These are phyloP conservation scores for Stemphylium lycopersici DNA, from an alignment of 2,329 filamentous ascomycete genomes.

Conservation along the genomic window DNA sequence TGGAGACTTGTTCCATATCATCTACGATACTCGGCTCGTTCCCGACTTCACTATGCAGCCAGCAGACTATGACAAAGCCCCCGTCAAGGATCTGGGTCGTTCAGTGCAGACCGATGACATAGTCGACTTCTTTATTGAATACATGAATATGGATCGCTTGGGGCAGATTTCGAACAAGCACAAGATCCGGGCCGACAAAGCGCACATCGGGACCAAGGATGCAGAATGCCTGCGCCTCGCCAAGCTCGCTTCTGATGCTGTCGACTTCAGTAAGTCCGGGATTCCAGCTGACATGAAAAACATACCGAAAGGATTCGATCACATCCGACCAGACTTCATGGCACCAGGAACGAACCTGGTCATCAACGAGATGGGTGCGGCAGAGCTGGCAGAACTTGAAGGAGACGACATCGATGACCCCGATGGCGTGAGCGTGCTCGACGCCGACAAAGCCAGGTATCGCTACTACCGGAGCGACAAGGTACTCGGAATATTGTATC, in stretches of 20 bases:
- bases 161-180: slow-evolving; percentile 52
- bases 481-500: slow-evolving; percentile 72
- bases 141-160: slow-evolving; percentile 52
- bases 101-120: slow-evolving; percentile 70
- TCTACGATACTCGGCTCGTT: slow-evolving; percentile 68
- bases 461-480: slow-evolving; percentile 72
- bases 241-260: slow-evolving; percentile 44
- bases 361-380: slow-evolving; percentile 42
- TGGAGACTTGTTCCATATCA: slow-evolving; percentile 80
- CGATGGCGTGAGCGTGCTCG: slow-evolving; percentile 46
- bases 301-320: slow-evolving; percentile 25
- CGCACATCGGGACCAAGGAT: slow-evolving; percentile 34
- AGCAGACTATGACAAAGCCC: slow-evolving; percentile 70
- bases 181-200: slow-evolving; percentile 50
- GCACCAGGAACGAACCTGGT: slow-evolving; percentile 51
- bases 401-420: slow-evolving; percentile 47
- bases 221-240: slow-evolving; percentile 48
- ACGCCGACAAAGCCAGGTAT: slow-evolving; percentile 49
- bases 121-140: slow-evolving; percentile 75
- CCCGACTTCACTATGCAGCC: slow-evolving; percentile 57
- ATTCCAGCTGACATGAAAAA: slow-evolving; percentile 18
- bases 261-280: slow-evolving; percentile 42
- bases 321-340: slow-evolving; percentile 60
- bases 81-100: slow-evolving; percentile 65
- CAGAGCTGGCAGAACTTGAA: slow-evolving; percentile 31